phyloP scores from a whole-genome alignment of 169 alveolate genomes.

The Theileria sp. region DNA sequence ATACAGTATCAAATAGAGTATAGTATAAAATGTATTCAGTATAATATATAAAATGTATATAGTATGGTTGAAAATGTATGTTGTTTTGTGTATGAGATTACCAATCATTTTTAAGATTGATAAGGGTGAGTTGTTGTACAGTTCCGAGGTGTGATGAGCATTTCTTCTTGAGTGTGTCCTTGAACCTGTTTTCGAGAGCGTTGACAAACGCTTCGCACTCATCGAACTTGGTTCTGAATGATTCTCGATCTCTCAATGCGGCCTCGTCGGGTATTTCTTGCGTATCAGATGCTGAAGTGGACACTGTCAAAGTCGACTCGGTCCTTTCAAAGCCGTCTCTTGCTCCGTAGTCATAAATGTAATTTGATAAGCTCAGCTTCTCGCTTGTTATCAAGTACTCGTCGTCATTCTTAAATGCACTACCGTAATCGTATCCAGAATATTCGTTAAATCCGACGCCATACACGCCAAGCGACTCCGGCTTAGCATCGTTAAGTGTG shows the following conservation, averaged over 20 bases:
- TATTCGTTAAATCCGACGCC: neutral
- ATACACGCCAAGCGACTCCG: neutral
- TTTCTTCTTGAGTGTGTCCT: slow-evolving; percentile 40
- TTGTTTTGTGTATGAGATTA: neutral
- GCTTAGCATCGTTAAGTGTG: neutral
- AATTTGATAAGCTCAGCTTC: neutral
- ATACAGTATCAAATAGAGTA: neutral
- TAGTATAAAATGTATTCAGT: neutral
- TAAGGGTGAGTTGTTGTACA: neutral
- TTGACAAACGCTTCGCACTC: slow-evolving; percentile 53
- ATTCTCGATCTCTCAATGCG: neutral
- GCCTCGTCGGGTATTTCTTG: neutral
- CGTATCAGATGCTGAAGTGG: slow-evolving; percentile 6
- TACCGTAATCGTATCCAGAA: neutral
- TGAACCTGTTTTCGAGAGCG: slow-evolving; percentile 50
- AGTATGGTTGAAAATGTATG: neutral
- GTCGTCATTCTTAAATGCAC: neutral
- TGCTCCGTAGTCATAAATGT: slow-evolving; percentile 1
- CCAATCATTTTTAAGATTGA: slow-evolving; percentile 12
- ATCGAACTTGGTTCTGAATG: slow-evolving; percentile 18
- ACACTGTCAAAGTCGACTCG: slow-evolving; percentile 15
- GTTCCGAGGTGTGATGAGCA: slow-evolving; percentile 21
- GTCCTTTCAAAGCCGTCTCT: neutral
- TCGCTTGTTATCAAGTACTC: neutral
- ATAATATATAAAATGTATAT: too few species aligned